phyloP scores from a whole-genome alignment of 306 rosid genomes.

The Prosopis cineraria region DNA sequence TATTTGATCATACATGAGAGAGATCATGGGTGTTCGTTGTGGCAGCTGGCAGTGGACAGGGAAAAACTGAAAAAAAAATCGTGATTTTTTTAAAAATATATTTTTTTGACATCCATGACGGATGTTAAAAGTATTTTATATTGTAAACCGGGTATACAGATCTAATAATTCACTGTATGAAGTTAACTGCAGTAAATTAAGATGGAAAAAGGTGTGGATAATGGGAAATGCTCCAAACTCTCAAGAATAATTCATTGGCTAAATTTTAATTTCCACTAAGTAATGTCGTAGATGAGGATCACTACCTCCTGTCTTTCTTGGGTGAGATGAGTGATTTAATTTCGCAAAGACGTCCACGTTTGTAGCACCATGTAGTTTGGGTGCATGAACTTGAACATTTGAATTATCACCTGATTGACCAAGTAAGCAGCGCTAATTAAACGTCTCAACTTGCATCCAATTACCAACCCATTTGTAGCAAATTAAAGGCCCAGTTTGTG shows the following conservation, averaged over 20 bases:
- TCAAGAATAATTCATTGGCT: background rate
- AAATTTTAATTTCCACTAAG: background rate
- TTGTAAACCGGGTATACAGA: too few relatives aligned
- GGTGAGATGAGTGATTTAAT: background rate
- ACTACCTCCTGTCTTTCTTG: background rate
- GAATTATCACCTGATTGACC: slow-evolving; percentile 30
- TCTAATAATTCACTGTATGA: too few relatives aligned
- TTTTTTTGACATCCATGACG: too few relatives aligned
- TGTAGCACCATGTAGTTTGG: slow-evolving; percentile 10
- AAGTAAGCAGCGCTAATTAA: background rate
- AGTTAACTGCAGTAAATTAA: too few relatives aligned
- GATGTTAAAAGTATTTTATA: too few relatives aligned
- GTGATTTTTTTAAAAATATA: too few relatives aligned
- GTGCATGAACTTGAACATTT: slow-evolving; percentile 39
- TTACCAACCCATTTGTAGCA: too few relatives aligned
- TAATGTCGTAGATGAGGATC: background rate
- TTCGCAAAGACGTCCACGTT: slow-evolving; percentile 25
- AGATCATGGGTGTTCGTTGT: too few relatives aligned
- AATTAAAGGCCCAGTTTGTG: too few relatives aligned
- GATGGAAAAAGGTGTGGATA: background rate
- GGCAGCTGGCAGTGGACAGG: too few relatives aligned
- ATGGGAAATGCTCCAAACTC: background rate
- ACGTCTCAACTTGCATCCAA: slow-evolving; percentile 28
- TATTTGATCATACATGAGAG: too few relatives aligned
- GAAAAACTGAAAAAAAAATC: too few relatives aligned